A percentile compares a stretch with the other conserved stretches of the same genome.
phyloP scores from a whole-genome alignment of 352 stramenopile genomes.

The Globisporangium cylindrosporum region DNA sequence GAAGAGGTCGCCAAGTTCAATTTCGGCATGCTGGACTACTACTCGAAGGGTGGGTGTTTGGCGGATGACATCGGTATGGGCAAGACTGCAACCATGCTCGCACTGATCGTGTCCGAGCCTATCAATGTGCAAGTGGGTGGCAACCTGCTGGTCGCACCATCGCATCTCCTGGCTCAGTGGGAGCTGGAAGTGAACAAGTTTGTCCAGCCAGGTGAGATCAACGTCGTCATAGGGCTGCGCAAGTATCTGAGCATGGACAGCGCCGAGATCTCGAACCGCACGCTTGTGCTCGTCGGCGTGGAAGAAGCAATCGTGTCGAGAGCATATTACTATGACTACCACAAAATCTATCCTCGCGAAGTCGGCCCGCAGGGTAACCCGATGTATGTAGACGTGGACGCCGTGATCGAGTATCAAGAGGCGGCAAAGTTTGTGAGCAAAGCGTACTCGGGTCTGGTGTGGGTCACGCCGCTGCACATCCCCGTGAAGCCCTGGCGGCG shows the following conservation, averaged over 20 bases:
- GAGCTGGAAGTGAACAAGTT: slow-evolving; percentile 81
- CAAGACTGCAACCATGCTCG: slow-evolving; percentile 82
- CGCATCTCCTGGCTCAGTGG: slow-evolving; percentile 81
- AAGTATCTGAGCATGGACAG: slow-evolving; percentile 52
- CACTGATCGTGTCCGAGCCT: slow-evolving; percentile 63
- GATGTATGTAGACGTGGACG: slow-evolving; percentile 41
- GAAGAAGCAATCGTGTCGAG: slow-evolving; percentile 68
- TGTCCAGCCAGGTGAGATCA: slow-evolving; percentile 53
- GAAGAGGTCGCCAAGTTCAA: slow-evolving; percentile 64
- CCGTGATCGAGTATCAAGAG: slow-evolving; percentile 58
- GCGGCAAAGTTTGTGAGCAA: slow-evolving; percentile 83
- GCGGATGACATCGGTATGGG: slow-evolving; percentile 82
- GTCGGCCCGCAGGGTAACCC: slow-evolving; percentile 30
- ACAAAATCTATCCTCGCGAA: slow-evolving; percentile 54
- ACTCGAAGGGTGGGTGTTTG: slow-evolving; percentile 64
- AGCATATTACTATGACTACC: slow-evolving; percentile 56
- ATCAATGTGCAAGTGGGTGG: slow-evolving; percentile 42
- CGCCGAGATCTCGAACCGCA: slow-evolving; percentile 60
- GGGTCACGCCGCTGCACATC: slow-evolving; percentile 61
- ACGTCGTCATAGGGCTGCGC: slow-evolving; percentile 64
- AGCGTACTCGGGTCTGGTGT: slow-evolving; percentile 70
- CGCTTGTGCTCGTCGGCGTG: slow-evolving; percentile 77
- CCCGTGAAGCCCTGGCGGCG: slow-evolving; percentile 69
- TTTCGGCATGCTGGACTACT: slow-evolving; percentile 73
- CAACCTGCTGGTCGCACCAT: slow-evolving; percentile 75